Evolutionary conservation across 805 yeast genomes (phyloP), one percentile per base, ranked within the genome.

Genomic region (Debaryomyces prosopidis): DNA sequence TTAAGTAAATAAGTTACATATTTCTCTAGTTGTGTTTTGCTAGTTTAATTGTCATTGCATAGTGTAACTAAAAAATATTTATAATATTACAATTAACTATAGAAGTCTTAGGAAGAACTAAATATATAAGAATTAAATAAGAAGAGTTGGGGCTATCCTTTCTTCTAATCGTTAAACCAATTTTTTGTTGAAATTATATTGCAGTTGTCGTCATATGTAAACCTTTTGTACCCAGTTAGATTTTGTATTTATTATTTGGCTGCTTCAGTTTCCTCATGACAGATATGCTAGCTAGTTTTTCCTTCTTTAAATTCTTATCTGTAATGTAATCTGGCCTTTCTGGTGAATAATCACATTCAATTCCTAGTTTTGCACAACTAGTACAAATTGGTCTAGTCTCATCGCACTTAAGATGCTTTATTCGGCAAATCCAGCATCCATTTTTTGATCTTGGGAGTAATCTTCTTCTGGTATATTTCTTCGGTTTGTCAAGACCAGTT

Each of bases 341-440:
- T 2, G 59, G 47, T 8, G 69, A 64, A 47, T 69, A 72, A 51
- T 72, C 77, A 53, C 77, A 72, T 17, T 54, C 57, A 27, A 72
- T 63, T n/a, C 75, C 73, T 53, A 68, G 70, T 40, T 67, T 67
- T 11, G 47, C 40, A 53, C 77, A 72, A 40, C 65, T 60, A 23
- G 65, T 47, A 50, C 77, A 72, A 5, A 50, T 45, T 0, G 77
- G 77, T 45, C 65, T 61, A 10, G 31, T 38, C 47, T 72, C 77
- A 48, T 72, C 76, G 52, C 77, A 72, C 49, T 72, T 72, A 45
- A 72, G 60, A 50, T 72, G 77, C 49, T 71, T 70, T 46, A 72
- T 72, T 44, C 77, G 57, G 48, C 77, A 72, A 43, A 72, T 69
- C 77, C 77, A 72, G 48, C 77, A 72, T 5, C 77, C 77, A 28